Base-by-base conservation (phyloP, 1,284 basidiomycete genomes). In the Ustilago shanxiensis region DNA sequence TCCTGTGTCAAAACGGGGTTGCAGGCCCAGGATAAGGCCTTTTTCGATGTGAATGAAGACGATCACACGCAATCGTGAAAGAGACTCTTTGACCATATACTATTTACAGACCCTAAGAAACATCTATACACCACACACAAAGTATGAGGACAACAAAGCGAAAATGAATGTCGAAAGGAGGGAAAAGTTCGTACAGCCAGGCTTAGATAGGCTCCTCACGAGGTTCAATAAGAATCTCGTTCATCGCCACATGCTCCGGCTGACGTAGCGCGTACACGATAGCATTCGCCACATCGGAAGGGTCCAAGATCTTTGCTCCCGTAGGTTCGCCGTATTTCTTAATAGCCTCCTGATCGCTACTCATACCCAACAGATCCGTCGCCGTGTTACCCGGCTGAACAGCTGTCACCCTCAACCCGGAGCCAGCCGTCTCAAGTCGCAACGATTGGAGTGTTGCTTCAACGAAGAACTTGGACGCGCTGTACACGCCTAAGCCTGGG, bases 381-480 rank as follows among this genome's bases (percentile, higher is more conserved):
- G 80, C 80, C 2, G 78, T 79, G 51, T 85, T 85, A 22, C 84
- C 84, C 9, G 84, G 84, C 56, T 85, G 84, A 3, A 85, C 68
- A 26, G 63, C 64, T 0, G 84, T 85, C 9, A 85, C 83, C 7
- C 82, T 55, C 53, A 85, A 51, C 0, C 84, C 84, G 3, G 65
- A 79, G 10, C 72, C 79, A 2, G 82, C 83, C 4, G 84, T 85
- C 61, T 85, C 84, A 47, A 85, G 61, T 5, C 84, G 80, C 16
- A 85, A 53, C 20, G 80, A 67, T 60, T 85, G 84, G 31, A 85
- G 67, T 20, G 84, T 84, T 1, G 83, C 82, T 58, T 85, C 84
- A 54, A 85, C 84, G 41, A 85, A 85, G 59, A 85, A 85, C 52
- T 85, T 85, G 59, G 79, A 81, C 1, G 84, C 84, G 47, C 78